Base-by-base conservation (phyloP, 1,139 yeast species). In the Saccharomyces hybrid region DNA sequence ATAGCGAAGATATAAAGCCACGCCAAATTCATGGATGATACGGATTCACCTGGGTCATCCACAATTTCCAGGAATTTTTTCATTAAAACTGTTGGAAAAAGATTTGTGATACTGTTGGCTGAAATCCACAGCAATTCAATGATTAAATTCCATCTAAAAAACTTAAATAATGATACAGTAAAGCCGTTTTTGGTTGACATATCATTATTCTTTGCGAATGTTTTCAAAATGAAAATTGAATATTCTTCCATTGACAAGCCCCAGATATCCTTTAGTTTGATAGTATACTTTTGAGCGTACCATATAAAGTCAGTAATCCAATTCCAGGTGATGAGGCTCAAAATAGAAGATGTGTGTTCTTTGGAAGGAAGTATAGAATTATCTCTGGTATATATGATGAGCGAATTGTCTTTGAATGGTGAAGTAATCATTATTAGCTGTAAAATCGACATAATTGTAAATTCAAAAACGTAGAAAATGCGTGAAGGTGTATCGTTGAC, bases 281-380 rank as follows among this genome's bases (percentile, higher is more conserved):
- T 38, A 14, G 50, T 28, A 26, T 5, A 26, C n/a, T 47, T 47
- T 9, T 51, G 53, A 28, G 55, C 55, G n/a, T 51, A 25, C 55
- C 53, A 53, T 27, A 53, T 44, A 13, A 53, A 25, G 25, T 50
- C 46, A 29, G 47, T 50, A 16, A 53, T 25, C 55, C 55, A 53
- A 23, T 85, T 75, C 73, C 86, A 93, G 3, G 89, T 76, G 56
- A 83, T 70, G 55, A 84, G 77, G 4, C 81, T 71, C 58, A 86
- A 77, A 51, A 93, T 68, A 46, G 85, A 78, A 8, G 91, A 73
- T 14, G 76, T 73, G 26, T 83, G 81, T 72, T 93, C 99, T 1
- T 87, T 85, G 2, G 96, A 88, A 5, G 97, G 95, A 7, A 58
- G 63, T 2, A 64, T 73, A 5, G 75, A 70, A 28, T 68, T 67